phyloP scores from a whole-genome alignment of 768 basidiomycete genomes.

The Rhodotorula diobovata region DNA sequence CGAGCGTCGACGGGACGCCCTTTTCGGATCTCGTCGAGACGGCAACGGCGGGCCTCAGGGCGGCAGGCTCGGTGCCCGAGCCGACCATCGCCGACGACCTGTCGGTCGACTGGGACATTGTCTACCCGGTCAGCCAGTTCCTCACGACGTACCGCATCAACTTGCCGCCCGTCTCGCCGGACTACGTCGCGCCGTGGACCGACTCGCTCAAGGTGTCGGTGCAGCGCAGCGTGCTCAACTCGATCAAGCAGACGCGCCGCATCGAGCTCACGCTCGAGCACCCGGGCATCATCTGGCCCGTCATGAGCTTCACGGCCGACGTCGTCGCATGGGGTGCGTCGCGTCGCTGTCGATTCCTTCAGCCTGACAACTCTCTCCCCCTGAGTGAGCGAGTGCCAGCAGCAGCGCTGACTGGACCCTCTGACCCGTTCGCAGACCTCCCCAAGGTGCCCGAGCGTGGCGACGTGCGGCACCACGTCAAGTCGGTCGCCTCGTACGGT shows the following conservation, averaged over 20 bases:
- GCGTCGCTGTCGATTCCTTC: no score
- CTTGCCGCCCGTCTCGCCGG: slow-evolving; percentile 51
- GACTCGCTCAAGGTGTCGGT: slow-evolving; percentile 54
- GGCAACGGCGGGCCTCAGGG: slow-evolving; percentile 59
- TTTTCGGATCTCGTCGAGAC: slow-evolving; percentile 60
- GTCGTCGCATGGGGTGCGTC: slow-evolving; percentile 67
- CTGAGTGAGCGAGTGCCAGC: no score
- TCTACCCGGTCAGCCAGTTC: slow-evolving; percentile 58
- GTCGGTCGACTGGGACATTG: slow-evolving; percentile 80
- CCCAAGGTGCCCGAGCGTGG: slow-evolving; percentile 67
- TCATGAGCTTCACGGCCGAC: slow-evolving; percentile 85
- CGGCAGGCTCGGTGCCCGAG: slow-evolving; percentile 47
- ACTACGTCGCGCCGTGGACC: slow-evolving; percentile 57
- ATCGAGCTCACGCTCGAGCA: slow-evolving; percentile 68
- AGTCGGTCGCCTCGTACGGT: slow-evolving; percentile 64
- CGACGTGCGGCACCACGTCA: slow-evolving; percentile 74
- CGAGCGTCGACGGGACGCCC: slow-evolving; percentile 74
- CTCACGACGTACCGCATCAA: slow-evolving; percentile 76
- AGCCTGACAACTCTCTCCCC: no score
- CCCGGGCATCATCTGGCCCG: slow-evolving; percentile 78
- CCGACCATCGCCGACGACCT: slow-evolving; percentile 60
- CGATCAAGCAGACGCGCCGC: slow-evolving; percentile 60
- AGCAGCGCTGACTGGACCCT: not conserved
- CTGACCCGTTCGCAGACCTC: slow-evolving; percentile 18
- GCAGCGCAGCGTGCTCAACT: slow-evolving; percentile 57